These are phyloP conservation scores for Hypoxylon fragiforme DNA, from an alignment of 495 filamentous ascomycete species.

Conservation along the genomic window DNA sequence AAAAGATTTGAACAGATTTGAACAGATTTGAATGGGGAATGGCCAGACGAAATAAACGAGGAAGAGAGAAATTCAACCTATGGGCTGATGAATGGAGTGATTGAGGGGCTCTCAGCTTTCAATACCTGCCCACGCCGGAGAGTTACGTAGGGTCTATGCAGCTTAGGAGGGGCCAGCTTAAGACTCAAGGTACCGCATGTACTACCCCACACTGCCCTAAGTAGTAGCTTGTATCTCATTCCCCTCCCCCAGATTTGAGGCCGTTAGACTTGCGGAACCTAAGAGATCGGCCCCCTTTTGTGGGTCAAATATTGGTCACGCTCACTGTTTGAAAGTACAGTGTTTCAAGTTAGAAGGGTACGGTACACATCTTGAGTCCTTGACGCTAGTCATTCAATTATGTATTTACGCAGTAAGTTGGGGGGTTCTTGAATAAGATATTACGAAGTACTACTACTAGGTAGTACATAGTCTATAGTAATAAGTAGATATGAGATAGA, in stretches of 20 bases:
- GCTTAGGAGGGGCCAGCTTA: conserved; percentile 22
- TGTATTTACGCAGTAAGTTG: background rate
- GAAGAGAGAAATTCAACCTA: conserved; percentile 21
- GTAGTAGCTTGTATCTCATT: background rate
- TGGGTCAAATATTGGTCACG: conserved; percentile 25
- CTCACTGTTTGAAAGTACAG: conserved; percentile 26
- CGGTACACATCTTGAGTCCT: background rate
- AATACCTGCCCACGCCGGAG: conserved; percentile 29
- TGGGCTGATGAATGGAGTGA: conserved; percentile 36
- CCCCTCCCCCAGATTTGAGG: conserved; percentile 36
- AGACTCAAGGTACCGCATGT: conserved; percentile 22
- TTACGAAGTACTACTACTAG: too few relatives aligned
- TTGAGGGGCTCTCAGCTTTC: conserved; percentile 31
- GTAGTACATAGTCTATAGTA: background rate
- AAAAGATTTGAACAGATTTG: conserved; percentile 9
- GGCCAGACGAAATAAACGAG: conserved; percentile 29
- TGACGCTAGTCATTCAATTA: too few relatives aligned
- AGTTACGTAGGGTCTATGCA: conserved; percentile 29
- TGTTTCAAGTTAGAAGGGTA: conserved; percentile 3
- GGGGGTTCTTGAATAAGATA: background rate
- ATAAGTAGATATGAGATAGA: too few relatives aligned
- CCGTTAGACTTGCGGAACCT: conserved; percentile 9
- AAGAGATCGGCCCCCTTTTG: conserved; percentile 25
- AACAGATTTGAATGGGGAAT: conserved; percentile 7
- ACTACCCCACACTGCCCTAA: conserved; percentile 27